A percentile compares a stretch with the other conserved stretches of the same genome.
phyloP scores from a whole-genome alignment of 2,329 filamentous ascomycete species.

The Phyllachora maydis region DNA sequence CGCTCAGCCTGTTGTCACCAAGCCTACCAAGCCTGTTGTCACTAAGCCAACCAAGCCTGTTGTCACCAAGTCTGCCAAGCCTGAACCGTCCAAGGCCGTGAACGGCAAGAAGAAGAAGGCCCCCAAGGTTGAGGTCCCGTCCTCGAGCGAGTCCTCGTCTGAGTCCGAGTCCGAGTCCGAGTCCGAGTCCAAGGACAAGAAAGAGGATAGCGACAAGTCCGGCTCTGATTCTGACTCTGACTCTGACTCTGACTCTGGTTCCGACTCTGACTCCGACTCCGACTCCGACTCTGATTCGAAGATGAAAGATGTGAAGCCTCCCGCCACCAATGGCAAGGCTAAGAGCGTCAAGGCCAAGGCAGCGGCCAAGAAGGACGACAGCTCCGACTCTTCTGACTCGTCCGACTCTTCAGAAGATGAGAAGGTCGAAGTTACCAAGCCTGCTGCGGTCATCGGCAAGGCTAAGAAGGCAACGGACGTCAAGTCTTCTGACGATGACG shows the following conservation, averaged over 20 bases:
- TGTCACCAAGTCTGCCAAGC: conserved; percentile 1
- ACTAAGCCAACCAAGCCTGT: conserved; percentile 12
- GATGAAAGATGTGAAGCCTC: conserved; percentile 15
- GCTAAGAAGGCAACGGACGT: too few relatives aligned
- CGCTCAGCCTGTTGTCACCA: too few relatives aligned
- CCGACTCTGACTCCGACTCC: conserved; percentile 14
- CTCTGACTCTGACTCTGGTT: conserved; percentile 12
- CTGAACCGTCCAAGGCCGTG: too few relatives aligned
- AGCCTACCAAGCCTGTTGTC: conserved; percentile 40
- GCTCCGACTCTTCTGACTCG: conserved; percentile 11
- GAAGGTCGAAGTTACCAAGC: conserved; percentile 10
- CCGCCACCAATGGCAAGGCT: too few relatives aligned
- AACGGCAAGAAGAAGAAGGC: conserved; percentile 17
- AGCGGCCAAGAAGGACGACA: conserved; percentile 14
- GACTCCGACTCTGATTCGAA: conserved; percentile 17
- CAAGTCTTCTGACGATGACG: conserved; percentile 9
- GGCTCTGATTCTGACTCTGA: conserved; percentile 10
- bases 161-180: too few relatives aligned
- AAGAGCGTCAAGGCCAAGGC: conserved; percentile 14
- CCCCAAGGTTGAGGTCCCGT: conserved; percentile 24
- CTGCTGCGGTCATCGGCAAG: conserved; percentile 13
- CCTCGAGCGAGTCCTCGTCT: conserved; percentile 12
- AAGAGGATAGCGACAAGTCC: conserved; percentile 12
- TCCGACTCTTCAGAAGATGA: conserved; percentile 9
- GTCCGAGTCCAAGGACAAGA: conserved; percentile 14